Conservation (phyloP, 768 basidiomycete genomes). For the Hortiboletus campestris region DNA sequence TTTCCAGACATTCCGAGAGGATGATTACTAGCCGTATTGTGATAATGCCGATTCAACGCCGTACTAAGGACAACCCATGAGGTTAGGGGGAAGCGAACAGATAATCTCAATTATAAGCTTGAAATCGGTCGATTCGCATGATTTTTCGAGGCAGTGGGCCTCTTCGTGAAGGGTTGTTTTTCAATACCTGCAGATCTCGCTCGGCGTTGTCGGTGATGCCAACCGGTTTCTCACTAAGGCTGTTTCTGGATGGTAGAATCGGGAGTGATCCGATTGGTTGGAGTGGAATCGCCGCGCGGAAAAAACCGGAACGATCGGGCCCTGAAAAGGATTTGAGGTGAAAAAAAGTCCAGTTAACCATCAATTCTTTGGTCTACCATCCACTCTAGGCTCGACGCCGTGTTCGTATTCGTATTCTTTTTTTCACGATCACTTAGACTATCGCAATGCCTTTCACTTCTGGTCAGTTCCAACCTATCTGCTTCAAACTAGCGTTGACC, state of each 20-base stretch:
- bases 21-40: too few species aligned
- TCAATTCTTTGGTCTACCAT: conserved; percentile 2
- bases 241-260: neutral
- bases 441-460: conserved; percentile 41
- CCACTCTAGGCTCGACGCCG: conserved; percentile 6
- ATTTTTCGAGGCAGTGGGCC: too few species aligned
- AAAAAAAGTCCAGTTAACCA: conserved; percentile 7
- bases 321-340: conserved; percentile 16
- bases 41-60: too few species aligned
- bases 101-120: too few species aligned
- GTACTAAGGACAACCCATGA: too few species aligned
- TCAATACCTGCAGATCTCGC: too few species aligned
- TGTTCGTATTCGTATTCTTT: conserved; percentile 1
- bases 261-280: conserved; percentile 23
- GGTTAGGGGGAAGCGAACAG: too few species aligned
- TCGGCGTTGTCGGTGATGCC: too few species aligned
- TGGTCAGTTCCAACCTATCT: conserved; percentile 31
- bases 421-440: conserved; percentile 6
- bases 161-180: too few species aligned
- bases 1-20: too few species aligned
- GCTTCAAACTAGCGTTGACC: conserved; percentile 2
- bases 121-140: too few species aligned
- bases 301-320: conserved; percentile 32
- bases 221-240: too few species aligned
- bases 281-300: conserved; percentile 13